Percentiles rank a stretch among this genome's conserved stretches.
These are phyloP conservation scores for Symbiotaphrina buchneri DNA, from an alignment of 495 filamentous ascomycete species.

Conservation along the genomic window DNA sequence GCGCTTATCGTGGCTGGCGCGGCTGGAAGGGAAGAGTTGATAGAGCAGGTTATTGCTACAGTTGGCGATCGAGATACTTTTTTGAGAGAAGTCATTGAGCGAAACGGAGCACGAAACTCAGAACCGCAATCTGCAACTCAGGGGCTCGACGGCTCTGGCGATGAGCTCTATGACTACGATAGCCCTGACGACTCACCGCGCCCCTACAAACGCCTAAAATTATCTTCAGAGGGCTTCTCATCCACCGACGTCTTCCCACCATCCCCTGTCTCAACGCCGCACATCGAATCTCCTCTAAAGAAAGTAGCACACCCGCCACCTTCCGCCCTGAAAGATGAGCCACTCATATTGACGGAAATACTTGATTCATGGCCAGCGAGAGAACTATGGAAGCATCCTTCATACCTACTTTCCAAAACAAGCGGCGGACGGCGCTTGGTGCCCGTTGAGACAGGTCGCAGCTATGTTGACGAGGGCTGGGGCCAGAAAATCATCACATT, in stretches of 20 bases:
- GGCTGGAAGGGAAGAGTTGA: slow-evolving; percentile 29
- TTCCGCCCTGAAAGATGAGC: slow-evolving; percentile 22
- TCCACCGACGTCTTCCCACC: too few relatives aligned
- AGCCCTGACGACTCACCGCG: too few relatives aligned
- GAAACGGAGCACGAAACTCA: too few relatives aligned
- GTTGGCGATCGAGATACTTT: not conserved
- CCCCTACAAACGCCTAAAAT: too few relatives aligned
- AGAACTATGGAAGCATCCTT: slow-evolving; percentile 55
- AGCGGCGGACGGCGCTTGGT: slow-evolving; percentile 59
- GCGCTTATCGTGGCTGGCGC: slow-evolving; percentile 68
- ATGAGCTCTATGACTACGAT: too few relatives aligned
- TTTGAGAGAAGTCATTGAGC: too few relatives aligned
- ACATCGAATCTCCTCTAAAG: slow-evolving; percentile 44
- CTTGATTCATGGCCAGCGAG: slow-evolving; percentile 62
- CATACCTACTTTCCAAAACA: slow-evolving; percentile 56
- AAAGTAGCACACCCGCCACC: too few relatives aligned
- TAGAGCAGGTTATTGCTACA: slow-evolving; percentile 20
- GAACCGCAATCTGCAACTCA: too few relatives aligned
- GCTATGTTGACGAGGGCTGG: slow-evolving; percentile 76
- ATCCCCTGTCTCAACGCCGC: slow-evolving; percentile 25
- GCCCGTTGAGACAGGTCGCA: slow-evolving; percentile 73
- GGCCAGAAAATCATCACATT: slow-evolving; percentile 66
- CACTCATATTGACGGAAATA: slow-evolving; percentile 45
- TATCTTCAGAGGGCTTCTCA: too few relatives aligned
- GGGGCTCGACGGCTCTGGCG: too few relatives aligned